Evolutionary conservation across 306 rosid species (phyloP).

Genomic region (Abrus precatorius): DNA sequence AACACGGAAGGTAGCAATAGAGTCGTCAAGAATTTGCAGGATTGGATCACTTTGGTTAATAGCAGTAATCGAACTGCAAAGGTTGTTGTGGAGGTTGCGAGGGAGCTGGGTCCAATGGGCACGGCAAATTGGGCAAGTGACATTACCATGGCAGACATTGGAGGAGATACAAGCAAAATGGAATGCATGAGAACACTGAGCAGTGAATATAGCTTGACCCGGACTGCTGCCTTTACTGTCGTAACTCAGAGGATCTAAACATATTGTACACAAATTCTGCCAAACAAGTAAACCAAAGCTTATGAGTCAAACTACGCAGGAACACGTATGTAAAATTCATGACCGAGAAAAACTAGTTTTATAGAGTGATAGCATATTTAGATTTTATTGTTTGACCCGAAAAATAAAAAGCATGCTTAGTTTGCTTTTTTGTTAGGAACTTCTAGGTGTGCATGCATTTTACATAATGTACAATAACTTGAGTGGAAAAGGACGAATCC

Average conservation of each 20-base stretch:
- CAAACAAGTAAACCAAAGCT: conserved; percentile 47
- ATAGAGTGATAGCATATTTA: conserved; percentile 8
- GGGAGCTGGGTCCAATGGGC: conserved; percentile 99
- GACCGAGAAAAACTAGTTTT: conserved; percentile 1
- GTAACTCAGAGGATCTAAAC: conserved; percentile 90
- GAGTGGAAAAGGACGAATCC: conserved; percentile 50
- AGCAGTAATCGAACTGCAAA: conserved; percentile 58
- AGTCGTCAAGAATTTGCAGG: conserved; percentile 87
- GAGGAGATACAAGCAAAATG: conserved; percentile 97
- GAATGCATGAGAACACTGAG: conserved; percentile 98
- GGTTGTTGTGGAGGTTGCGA: conserved; percentile 73
- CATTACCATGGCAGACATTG: conserved; percentile 96
- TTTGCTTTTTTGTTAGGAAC: conserved; percentile 1
- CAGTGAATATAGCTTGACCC: conserved; percentile 96
- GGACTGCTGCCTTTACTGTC: conserved; percentile 81
- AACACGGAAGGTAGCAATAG: conserved; percentile 92
- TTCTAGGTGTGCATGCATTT: not conserved
- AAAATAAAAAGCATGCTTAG: conserved; percentile 10
- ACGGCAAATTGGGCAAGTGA: conserved; percentile 97
- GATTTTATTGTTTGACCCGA: conserved; percentile 6
- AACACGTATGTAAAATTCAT: not conserved
- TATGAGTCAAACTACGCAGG: conserved; percentile 25
- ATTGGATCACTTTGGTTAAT: conserved; percentile 79
- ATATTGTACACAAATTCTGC: conserved; percentile 90
- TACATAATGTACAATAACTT: conserved; percentile 47